Evolutionary conservation across 768 basidiomycete species (phyloP).

Genomic region (Guyanaporus albipodus): DNA sequence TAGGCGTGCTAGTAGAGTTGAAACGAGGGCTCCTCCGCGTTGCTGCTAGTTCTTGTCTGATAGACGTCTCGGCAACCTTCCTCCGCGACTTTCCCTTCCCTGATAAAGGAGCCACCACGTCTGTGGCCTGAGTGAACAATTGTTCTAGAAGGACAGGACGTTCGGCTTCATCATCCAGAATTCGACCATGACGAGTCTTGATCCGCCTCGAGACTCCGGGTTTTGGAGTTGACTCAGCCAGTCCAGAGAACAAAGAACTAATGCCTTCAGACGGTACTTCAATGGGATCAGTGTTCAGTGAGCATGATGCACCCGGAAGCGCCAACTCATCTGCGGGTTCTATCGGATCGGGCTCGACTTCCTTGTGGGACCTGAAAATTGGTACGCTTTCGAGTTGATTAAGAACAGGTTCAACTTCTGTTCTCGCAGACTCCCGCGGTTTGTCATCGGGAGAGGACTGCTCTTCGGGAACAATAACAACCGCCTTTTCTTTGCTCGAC

Average conservation of each 20-base stretch:
- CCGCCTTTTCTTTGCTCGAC: conserved; percentile 1
- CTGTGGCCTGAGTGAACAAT: conserved; percentile 14
- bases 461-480: not conserved
- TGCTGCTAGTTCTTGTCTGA: conserved; percentile 21
- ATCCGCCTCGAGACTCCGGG: conserved; percentile 39
- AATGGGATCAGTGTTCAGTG: conserved; percentile 28
- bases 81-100: conserved; percentile 16
- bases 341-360: conserved; percentile 37
- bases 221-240: conserved; percentile 22
- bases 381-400: not conserved
- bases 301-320: conserved; percentile 6
- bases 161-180: conserved; percentile 24
- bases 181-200: conserved; percentile 38
- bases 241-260: not conserved
- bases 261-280: conserved; percentile 18
- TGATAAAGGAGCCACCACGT: conserved; percentile 20
- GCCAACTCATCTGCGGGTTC: conserved; percentile 39
- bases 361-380: not conserved
- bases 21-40: conserved; percentile 21
- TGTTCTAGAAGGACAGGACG: conserved; percentile 22
- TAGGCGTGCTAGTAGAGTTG: conserved; percentile 9
- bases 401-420: conserved; percentile 16
- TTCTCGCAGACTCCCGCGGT: conserved; percentile 1
- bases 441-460: not conserved
- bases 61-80: conserved; percentile 14